phyloP scores from a whole-genome alignment of 2,329 filamentous ascomycete species.

The Fusarium phyllophilum region DNA sequence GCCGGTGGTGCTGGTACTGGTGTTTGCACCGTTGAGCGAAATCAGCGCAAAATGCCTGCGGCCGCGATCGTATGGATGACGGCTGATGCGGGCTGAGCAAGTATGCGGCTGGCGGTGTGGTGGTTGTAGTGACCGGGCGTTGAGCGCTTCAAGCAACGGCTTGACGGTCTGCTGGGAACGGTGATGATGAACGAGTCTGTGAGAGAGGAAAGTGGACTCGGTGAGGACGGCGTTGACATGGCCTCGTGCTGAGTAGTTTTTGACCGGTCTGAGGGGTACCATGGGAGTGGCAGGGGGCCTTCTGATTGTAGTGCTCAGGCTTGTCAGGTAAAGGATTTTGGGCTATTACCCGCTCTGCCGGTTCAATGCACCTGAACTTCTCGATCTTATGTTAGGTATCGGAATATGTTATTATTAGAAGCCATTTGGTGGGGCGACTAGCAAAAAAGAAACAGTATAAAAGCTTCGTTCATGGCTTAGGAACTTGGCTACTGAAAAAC shows the following conservation, averaged over 20 bases:
- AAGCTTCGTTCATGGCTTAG: slow-evolving; percentile 17
- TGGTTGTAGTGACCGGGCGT: slow-evolving; percentile 45
- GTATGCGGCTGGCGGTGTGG: slow-evolving; percentile 45
- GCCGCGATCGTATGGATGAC: slow-evolving; percentile 46
- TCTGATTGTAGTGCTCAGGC: slow-evolving; percentile 38
- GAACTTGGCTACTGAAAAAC: slow-evolving; percentile 21
- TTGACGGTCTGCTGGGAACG: slow-evolving; percentile 45
- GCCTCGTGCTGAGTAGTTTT: slow-evolving; percentile 55
- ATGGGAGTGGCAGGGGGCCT: slow-evolving; percentile 45
- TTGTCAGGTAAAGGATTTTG: slow-evolving; percentile 27
- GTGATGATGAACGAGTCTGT: slow-evolving; percentile 51
- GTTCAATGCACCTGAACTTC: slow-evolving; percentile 41
- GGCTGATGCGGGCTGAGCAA: slow-evolving; percentile 43
- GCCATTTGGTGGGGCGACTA: slow-evolving; percentile 1
- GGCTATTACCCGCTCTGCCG: slow-evolving; percentile 39
- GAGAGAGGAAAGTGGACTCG: slow-evolving; percentile 53
- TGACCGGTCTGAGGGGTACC: slow-evolving; percentile 56
- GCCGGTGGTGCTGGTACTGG: slow-evolving; percentile 22
- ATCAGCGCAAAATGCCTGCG: slow-evolving; percentile 40
- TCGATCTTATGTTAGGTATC: slow-evolving; percentile 27
- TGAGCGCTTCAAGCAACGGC: slow-evolving; percentile 43
- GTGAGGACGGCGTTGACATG: slow-evolving; percentile 52
- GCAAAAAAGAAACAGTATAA: not conserved
- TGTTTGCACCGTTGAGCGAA: slow-evolving; percentile 35
- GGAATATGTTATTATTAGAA: slow-evolving; percentile 26